Conservation (phyloP, 495 filamentous ascomycete genomes). For the Podospora pseudoanserina region DNA sequence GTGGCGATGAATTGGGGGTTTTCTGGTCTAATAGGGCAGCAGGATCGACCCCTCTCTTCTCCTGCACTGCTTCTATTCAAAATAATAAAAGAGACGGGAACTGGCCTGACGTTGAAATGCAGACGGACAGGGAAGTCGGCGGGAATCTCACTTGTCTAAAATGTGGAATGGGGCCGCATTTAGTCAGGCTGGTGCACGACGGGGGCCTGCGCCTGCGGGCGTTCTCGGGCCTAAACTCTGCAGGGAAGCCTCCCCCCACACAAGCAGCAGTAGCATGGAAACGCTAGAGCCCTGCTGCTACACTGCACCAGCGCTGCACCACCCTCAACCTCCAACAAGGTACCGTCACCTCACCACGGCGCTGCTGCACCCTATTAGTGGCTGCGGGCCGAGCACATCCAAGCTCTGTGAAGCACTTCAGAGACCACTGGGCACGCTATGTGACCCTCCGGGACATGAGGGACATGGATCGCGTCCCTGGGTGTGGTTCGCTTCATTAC, state of each 20-base stretch:
- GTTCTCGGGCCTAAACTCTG: conserved; percentile 17
- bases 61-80: not conserved
- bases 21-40: not conserved
- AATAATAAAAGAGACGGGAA: not conserved
- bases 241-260: conserved; percentile 5
- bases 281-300: conserved; percentile 2
- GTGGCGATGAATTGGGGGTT: not conserved
- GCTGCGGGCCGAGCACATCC: conserved; percentile 1
- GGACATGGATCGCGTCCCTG: conserved; percentile 7
- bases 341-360: not conserved
- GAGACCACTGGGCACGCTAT: conserved; percentile 14
- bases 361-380: conserved; percentile 1
- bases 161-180: conserved; percentile 21
- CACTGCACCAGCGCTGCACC: not conserved
- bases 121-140: conserved; percentile 8
- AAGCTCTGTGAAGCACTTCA: not conserved
- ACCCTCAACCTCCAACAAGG: not conserved
- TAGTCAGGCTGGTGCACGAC: conserved; percentile 17
- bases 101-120: conserved; percentile 12
- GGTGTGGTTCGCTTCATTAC: conserved; percentile 19
- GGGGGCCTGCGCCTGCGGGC: conserved; percentile 13
- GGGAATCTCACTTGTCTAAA: conserved; percentile 11
- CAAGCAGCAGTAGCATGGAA: not conserved
- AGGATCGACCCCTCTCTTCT: not conserved
- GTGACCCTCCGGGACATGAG: conserved; percentile 20